Evolutionary conservation across 257 asterid species (phyloP).

Genomic region (Paulownia fortunei): DNA sequence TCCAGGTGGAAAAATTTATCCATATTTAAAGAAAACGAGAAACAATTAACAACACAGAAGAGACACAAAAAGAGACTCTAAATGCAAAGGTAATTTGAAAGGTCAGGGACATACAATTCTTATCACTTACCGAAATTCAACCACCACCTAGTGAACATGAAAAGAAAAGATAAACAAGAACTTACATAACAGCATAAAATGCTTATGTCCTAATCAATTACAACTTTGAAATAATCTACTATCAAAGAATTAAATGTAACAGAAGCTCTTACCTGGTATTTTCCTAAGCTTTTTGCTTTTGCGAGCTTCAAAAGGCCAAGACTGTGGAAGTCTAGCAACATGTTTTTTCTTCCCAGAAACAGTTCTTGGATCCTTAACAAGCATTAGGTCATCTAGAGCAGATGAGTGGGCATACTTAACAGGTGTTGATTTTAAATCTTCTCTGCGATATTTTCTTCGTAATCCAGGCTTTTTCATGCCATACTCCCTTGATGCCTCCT

Average conservation of each 20-base stretch:
- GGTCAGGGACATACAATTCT: neutral
- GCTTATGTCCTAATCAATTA: slow-evolving; percentile 1
- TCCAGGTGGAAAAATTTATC: slow-evolving; percentile 6
- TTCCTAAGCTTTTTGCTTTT: slow-evolving; percentile 63
- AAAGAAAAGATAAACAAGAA: neutral
- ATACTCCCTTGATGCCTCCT: slow-evolving; percentile 79
- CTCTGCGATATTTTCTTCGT: slow-evolving; percentile 44
- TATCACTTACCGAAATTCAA: slow-evolving; percentile 8
- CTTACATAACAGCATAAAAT: neutral
- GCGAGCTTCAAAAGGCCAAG: slow-evolving; percentile 72
- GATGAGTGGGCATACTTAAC: slow-evolving; percentile 41
- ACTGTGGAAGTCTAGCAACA: slow-evolving; percentile 53
- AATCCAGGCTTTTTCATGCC: slow-evolving; percentile 56
- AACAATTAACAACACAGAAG: slow-evolving; percentile 9
- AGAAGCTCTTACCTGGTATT: slow-evolving; percentile 51
- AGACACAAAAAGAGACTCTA: slow-evolving; percentile 4
- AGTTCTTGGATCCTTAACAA: slow-evolving; percentile 77
- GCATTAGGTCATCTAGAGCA: slow-evolving; percentile 62
- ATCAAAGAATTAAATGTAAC: neutral
- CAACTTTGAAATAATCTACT: slow-evolving; percentile 5
- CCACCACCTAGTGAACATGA: neutral
- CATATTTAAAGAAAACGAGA: neutral
- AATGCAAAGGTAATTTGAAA: slow-evolving; percentile 6
- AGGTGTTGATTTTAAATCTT: slow-evolving; percentile 41
- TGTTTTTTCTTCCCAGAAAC: slow-evolving; percentile 78